Evolutionary conservation across 371 early-diverging fungal genomes (phyloP), one percentile per base, ranked within the genome.

Genomic region (Mucor sp.): DNA sequence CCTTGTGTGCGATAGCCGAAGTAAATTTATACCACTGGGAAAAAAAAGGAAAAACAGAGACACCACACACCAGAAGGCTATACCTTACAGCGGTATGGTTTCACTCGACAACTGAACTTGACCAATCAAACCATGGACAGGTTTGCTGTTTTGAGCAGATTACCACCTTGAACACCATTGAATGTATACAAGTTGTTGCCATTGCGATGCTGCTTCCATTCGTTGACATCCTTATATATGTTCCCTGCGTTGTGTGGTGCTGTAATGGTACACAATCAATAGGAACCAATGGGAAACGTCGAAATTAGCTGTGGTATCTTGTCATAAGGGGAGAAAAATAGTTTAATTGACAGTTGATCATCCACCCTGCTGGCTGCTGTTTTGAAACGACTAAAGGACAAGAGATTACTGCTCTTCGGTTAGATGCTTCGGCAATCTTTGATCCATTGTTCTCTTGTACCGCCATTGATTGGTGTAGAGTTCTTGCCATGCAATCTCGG

Each of bases 21-120:
- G 47, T 47, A 21, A 41, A 41, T 41, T 47, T 47, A 21, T 47
- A 47, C 21, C n/a, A 47, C 19, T 47, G 15, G 27, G 15, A 53
- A 53, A 53, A 50, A 25, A 53, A 50, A 50, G 15, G 27, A 53
- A 53, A 53, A 53, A 23, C 53, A 53, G 53, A 53, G 53, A 53
- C 53, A 47, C 23, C 25, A 53, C 53, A 21, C 21, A 47, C 47
- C 41, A 41, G 21, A 53, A 53, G 25, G 23, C 53, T 25, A n/a
- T n/a, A 53, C 27, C 53, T 53, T 53, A 15, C 53, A 53, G 23
- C 53, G 53, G 53, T 53, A 53, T 53, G 53, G 58, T 58, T 58
- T 58, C 58, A 58, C 58, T 58, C 21, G 23, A 37, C 35, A 35
- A 37, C 21, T 37, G 35, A 37, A 58, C 37, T 58, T 37, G 58